A percentile compares a stretch with the other conserved stretches of the same genome.
phyloP scores from a whole-genome alignment of 768 basidiomycete genomes.

The Xerocomus brunneocitrinus region DNA sequence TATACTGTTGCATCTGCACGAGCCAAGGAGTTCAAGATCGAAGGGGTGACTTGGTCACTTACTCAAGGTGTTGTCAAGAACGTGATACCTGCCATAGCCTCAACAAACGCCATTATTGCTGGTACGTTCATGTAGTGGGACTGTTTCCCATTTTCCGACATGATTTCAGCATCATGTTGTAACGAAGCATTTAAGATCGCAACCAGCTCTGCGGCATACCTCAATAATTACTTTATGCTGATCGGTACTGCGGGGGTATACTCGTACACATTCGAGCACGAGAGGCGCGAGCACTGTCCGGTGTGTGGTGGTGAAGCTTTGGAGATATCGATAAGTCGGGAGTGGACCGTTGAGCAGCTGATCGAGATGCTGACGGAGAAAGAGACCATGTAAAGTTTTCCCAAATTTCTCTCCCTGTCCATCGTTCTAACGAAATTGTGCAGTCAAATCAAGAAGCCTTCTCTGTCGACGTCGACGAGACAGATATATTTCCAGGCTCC shows the following conservation, averaged over 20 bases:
- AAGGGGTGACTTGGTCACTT: conserved; percentile 95
- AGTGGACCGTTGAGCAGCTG: conserved; percentile 78
- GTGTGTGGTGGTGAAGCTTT: conserved; percentile 93
- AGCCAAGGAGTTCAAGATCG: conserved; percentile 93
- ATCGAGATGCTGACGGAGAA: conserved; percentile 85
- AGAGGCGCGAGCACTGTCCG: conserved; percentile 89
- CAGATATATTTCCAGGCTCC: conserved; percentile 94
- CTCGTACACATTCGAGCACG: conserved; percentile 95
- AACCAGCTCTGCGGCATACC: conserved; percentile 87
- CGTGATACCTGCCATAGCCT: conserved; percentile 98
- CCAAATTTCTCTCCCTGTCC: conserved; percentile 1
- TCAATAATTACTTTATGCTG: conserved; percentile 98
- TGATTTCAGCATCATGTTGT: conserved; percentile 78
- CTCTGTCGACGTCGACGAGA: conserved; percentile 68
- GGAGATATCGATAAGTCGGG: conserved; percentile 63
- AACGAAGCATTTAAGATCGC: conserved; percentile 99
- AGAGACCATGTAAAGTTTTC: conserved; percentile 76
- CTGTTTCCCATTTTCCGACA: conserved; percentile 2
- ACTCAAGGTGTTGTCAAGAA: conserved; percentile 99
- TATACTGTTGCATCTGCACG: conserved; percentile 76
- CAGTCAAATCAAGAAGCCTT: conserved; percentile 97
- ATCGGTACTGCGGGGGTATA: conserved; percentile 96
- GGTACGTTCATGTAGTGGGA: conserved; percentile 43
- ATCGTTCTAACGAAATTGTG: background rate
- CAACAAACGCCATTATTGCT: conserved; percentile 97